Conservation (phyloP, 805 yeast genomes). For the Nakazawaea populi region DNA sequence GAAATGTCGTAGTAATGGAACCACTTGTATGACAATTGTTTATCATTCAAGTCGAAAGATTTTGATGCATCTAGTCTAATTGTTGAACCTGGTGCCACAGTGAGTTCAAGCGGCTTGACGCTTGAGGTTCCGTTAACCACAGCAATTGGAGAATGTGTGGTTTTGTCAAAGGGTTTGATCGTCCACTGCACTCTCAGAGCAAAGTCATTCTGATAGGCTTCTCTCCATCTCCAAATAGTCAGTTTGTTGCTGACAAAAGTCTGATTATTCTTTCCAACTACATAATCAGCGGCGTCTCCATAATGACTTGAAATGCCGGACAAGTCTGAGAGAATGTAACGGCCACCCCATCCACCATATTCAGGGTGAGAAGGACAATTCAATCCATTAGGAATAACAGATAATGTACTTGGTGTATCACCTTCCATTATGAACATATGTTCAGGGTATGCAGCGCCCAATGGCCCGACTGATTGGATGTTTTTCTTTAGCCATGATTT, state of each 20-base stretch:
- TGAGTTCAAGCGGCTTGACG: constrained; percentile 15
- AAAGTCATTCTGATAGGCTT: constrained; percentile 24
- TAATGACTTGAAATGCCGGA: constrained; percentile 16
- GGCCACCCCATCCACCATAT: constrained; percentile 31
- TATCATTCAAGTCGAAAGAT: constrained; percentile 20
- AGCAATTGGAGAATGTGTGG: constrained; percentile 21
- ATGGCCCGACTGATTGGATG: constrained; percentile 19
- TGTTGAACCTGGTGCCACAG: constrained; percentile 12
- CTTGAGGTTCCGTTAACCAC: constrained; percentile 18
- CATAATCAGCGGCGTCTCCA: constrained; percentile 20
- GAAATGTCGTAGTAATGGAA: constrained; percentile 21
- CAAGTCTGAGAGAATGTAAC: constrained; percentile 19
- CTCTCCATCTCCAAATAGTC: constrained; percentile 30
- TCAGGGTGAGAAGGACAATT: constrained; percentile 23
- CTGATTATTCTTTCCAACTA: constrained; percentile 16
- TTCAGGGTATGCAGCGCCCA: constrained; percentile 22
- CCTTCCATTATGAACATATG: constrained; percentile 24
- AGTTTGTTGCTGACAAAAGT: constrained; percentile 19
- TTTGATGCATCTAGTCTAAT: constrained; percentile 19
- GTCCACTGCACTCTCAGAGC: constrained; percentile 29
- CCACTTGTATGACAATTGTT: constrained; percentile 18
- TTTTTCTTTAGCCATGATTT: constrained; percentile 21
- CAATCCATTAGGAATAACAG: constrained; percentile 24
- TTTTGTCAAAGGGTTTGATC: constrained; percentile 18
- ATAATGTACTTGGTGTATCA: constrained; percentile 24